Percentiles rank a stretch among this genome's conserved stretches.
phyloP scores from a whole-genome alignment of 352 stramenopile genomes.

The Globisporangium yorkense region DNA sequence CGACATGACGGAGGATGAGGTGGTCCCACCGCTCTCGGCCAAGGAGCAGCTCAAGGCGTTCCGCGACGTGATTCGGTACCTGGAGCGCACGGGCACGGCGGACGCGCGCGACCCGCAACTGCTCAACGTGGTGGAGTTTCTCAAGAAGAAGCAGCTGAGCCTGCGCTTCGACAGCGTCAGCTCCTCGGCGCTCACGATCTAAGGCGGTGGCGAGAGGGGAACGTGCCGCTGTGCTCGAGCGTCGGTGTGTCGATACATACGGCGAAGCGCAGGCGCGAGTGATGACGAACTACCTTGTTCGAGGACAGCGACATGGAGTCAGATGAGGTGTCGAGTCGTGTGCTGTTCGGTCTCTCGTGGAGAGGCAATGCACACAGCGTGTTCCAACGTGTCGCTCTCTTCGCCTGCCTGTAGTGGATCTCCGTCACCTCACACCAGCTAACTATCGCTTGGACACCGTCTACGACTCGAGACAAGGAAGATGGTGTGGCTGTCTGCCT shows the following conservation, averaged over 20 bases:
- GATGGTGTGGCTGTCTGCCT: background rate
- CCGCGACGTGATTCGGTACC: slow-evolving; percentile 79
- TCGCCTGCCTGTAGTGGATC: no score
- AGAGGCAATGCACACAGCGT: no score
- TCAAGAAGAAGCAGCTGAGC: slow-evolving; percentile 88
- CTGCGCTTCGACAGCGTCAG: slow-evolving; percentile 84
- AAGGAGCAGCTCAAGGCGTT: slow-evolving; percentile 86
- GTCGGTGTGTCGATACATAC: no score
- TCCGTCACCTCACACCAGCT: no score
- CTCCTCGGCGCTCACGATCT: slow-evolving; percentile 80
- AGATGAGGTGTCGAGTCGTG: no score
- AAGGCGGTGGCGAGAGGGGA: slow-evolving; percentile 4
- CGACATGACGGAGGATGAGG: slow-evolving; percentile 32
- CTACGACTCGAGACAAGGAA: slow-evolving; percentile 7
- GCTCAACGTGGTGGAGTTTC: slow-evolving; percentile 73
- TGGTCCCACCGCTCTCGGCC: slow-evolving; percentile 35
- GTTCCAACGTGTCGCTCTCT: no score
- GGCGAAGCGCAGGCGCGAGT: no score
- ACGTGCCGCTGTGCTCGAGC: background rate
- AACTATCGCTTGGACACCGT: background rate
- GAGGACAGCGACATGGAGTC: no score
- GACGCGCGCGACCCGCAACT: slow-evolving; percentile 68
- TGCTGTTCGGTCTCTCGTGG: no score
- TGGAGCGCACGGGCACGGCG: slow-evolving; percentile 64
- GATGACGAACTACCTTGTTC: no score